Base-by-base conservation (phyloP, 1,139 yeast genomes). In the Kodamaea plutei region DNA sequence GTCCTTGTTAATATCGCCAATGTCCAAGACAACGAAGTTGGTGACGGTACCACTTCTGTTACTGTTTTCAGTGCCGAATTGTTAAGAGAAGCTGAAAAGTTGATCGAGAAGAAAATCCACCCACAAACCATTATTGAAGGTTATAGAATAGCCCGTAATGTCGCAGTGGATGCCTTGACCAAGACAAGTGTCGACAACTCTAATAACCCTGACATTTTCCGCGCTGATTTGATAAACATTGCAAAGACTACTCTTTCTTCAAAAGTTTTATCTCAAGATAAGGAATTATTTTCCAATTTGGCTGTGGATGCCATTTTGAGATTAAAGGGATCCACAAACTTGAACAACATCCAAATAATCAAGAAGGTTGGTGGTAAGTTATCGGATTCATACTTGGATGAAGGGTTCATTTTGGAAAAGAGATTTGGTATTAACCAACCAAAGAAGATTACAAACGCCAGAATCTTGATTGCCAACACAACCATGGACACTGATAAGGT, bases 11-110 rank as follows among this genome's bases (percentile, higher is more conserved):
- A 91, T 56, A 84, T 91, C 40, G 82, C 96, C 33, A 91, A 91
- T 59, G 97, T 91, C 22, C 99, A 91, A 67, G 99, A 91, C 54
- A 96, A 91, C 56, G 97, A 91, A 58, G 95, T 91, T 50, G 98
- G 99, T 34, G 99, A 91, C 58, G 99, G 99, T 44, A 91, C 99
- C 27, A 91, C 99, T 1, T 85, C 96, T n/a, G 99, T 91, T 20
- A 88, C 97, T 1, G 96, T 91, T 9, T 67, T 91, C 36, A 77
- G 93, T 31, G 40, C 96, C 9, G 98, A 91, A 60, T 70, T 91
- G 39, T 71, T 91, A 45, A 78, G 95, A 54, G 97, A 93, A 62
- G 97, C 98, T 20, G 98, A 93, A 61, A 81, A 81, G 55, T 74
- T 91, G 44, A 83, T 91, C 35, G 96, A 88, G 44, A 84, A 82